Evolutionary conservation across 2,329 filamentous ascomycete species (phyloP).

Genomic region (Biscogniauxia mediterranea): DNA sequence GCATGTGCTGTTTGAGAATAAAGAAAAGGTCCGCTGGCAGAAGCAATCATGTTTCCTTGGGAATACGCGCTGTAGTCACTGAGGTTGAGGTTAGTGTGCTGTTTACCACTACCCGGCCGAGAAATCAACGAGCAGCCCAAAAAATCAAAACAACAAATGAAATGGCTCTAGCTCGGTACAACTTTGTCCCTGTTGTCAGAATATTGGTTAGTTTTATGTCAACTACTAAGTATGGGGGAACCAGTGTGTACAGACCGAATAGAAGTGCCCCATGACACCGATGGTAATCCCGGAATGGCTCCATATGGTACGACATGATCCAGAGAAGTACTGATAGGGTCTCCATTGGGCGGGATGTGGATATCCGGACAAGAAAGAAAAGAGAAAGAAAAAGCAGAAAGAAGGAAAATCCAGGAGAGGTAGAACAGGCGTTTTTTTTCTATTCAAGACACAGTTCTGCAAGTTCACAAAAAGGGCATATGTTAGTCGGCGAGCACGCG

Average conservation of each 20-base stretch:
- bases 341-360: neutral
- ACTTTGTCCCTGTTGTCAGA: conserved; percentile 52
- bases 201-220: conserved; percentile 34
- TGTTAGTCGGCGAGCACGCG: conserved; percentile 16
- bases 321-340: neutral
- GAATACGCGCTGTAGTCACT: conserved; percentile 56
- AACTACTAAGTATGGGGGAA: conserved; percentile 16
- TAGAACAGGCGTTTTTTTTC: conserved; percentile 9
- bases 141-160: conserved; percentile 34
- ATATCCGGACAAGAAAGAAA: conserved; percentile 3
- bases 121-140: conserved; percentile 28
- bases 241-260: conserved; percentile 39
- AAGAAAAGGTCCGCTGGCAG: conserved; percentile 53
- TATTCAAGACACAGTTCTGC: conserved; percentile 14
- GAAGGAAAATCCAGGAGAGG: conserved; percentile 14
- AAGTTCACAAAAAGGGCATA: conserved; percentile 9
- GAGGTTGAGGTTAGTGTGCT: conserved; percentile 54
- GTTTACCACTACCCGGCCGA: conserved; percentile 43
- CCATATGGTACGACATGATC: conserved; percentile 12
- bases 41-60: conserved; percentile 50
- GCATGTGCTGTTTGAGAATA: conserved; percentile 60
- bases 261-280: conserved; percentile 25
- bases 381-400: conserved; percentile 9
- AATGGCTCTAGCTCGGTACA: conserved; percentile 44
- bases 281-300: conserved; percentile 19